Evolutionary conservation across 2,329 filamentous ascomycete species (phyloP), one percentile per base, ranked within the genome.

Genomic region (Monilinia polystroma): DNA sequence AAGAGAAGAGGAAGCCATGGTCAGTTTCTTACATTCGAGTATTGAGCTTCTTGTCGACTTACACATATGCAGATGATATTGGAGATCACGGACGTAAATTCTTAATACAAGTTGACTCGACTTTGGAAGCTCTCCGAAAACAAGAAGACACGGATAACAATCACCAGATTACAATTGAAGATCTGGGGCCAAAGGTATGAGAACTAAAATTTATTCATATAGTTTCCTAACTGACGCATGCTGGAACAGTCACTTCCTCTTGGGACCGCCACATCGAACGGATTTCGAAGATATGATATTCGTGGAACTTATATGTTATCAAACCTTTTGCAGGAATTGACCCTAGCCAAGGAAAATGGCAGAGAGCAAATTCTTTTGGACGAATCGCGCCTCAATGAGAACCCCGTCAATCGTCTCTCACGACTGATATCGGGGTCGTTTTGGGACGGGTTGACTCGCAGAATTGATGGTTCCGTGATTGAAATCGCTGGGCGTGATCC

Each of bases 261-360:
- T 49, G 90, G 92, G 70, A 97, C 94, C 3, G 90, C 91, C 38
- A 89, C 86, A 29, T 97, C 93, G 47, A 92, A 90, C 72, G 94
- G 93, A 53, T 87, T 91, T 81, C 94, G 93, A 75, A 88, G 88
- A 70, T 93, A 94, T 78, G 93, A 98, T 76, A 87, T 99, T 69
- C 90, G 94, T 71, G 95, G 95, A 74, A 98, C 92, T 43, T 99
- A 99, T 79, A 96, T 96, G 90, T 85, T 99, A 68, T 97, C 94
- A 70, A 99, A 98, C 77, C 86, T 98, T 56, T 84, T 98, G 52
- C 95, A 99, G 79, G 95, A 99, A 80, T 85, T 99, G 71, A 95
- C 91, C 1, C 84, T 98, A 72, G 95, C 95, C 71, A 90, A 96
- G 81, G 91, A 96, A 77, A 93, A 92, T 75, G 93, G 92, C 68